Evolutionary conservation across 108 stramenopile species (phyloP), one percentile per base, ranked within the genome.

Genomic region (Conticribra guillardii): DNA sequence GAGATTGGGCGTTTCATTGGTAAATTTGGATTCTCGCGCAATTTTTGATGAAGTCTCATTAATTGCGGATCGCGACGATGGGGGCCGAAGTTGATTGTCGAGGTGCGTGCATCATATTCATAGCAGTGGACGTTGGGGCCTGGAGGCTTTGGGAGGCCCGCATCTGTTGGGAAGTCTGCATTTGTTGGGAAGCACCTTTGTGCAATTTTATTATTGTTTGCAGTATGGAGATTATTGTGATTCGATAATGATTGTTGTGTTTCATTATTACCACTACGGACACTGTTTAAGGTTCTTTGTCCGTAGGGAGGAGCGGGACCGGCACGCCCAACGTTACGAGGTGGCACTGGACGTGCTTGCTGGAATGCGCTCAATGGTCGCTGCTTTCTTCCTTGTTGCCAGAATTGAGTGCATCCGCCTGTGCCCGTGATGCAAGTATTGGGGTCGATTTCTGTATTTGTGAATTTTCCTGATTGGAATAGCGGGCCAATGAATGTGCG

Each of bases 371-470:
- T 11, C 37, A 5, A 5, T 11, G 8, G 37, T 46, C 24, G 45
- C 27, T 46, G 9, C 44, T 61, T 14, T 14, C 27, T 21, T 46
- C 45, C 24, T 0, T 21, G 23, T 27, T 54, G 9, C 74, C 74
- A 76, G 54, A 52, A 56, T 0, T 19, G 28, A 7, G 53, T 50
- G 37, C 74, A 76, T 15, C 74, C 74, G 0, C 66, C 66, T 22
- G 55, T 19, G 16, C 53, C 60, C 21, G 37, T 55, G 5, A 76
- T 31, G 31, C 74, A 76, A 4, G 74, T 76, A 46, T 76, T 76
- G 16, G 74, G 74, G 2, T 44, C 66, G 5, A 61, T 53, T 2
- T 62, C 47, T 5, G 60, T 47, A 41, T 68, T 68, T 8, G 45
- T 49, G 27, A 76, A 61, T 1, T 30, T 55, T 4, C 60, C 74